phyloP scores from a whole-genome alignment of 2,329 filamentous ascomycete genomes.

The Hymenoscyphus scutula region DNA sequence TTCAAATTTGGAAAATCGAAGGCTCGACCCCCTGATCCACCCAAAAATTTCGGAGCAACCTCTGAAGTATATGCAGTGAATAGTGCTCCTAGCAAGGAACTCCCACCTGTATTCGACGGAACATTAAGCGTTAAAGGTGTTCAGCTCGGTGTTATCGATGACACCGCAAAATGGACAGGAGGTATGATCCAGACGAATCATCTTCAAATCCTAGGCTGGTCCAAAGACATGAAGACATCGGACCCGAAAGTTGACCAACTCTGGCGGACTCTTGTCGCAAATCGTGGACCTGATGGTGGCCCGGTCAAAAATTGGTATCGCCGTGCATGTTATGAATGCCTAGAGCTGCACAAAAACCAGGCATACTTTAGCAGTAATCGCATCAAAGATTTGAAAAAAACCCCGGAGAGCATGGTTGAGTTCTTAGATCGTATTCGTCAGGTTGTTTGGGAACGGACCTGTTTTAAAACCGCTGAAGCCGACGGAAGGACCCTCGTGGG shows the following conservation, averaged over 20 bases:
- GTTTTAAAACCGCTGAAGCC: slow-evolving; percentile 10
- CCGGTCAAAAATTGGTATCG: slow-evolving; percentile 24
- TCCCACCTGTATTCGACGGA: background rate
- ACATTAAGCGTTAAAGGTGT: background rate
- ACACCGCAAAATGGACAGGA: background rate
- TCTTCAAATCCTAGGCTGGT: background rate
- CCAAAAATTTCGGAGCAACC: background rate
- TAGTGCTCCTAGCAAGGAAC: too few species aligned
- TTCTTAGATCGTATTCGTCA: slow-evolving; percentile 22
- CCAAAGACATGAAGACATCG: background rate
- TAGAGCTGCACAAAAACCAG: background rate
- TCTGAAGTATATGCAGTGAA: background rate
- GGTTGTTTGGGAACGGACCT: slow-evolving; percentile 20
- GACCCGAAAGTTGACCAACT: slow-evolving; percentile 15
- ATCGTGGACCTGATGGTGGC: slow-evolving; percentile 21
- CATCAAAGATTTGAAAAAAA: background rate
- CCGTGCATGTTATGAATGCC: slow-evolving; percentile 15
- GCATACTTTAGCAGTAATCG: background rate
- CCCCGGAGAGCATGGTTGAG: background rate
- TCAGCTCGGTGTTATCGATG: background rate
- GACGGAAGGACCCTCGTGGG: slow-evolving; percentile 2
- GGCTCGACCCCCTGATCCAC: background rate
- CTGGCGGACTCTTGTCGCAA: slow-evolving; percentile 27
- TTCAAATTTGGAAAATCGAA: background rate
- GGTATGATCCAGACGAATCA: background rate